Conservation (phyloP, 1,284 basidiomycete species). For the Thecaphora thlaspeos region DNA sequence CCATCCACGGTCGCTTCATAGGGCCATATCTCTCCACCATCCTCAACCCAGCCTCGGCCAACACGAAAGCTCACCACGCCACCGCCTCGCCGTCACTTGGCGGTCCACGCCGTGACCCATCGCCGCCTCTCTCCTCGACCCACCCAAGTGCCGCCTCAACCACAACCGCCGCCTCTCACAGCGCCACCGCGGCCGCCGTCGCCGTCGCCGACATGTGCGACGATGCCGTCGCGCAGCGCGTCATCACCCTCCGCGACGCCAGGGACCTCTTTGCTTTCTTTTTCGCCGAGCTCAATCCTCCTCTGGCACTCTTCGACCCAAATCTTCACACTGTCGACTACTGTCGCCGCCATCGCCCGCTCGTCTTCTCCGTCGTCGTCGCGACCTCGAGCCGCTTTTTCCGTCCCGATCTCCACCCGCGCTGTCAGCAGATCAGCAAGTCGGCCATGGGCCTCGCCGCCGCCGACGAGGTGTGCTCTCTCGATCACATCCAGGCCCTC, state of each 20-base stretch:
- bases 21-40: not conserved
- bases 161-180: no score
- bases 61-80: no score
- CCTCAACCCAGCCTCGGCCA: constrained; percentile 1
- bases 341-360: constrained; percentile 71
- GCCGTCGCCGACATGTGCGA: constrained; percentile 4
- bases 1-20: not conserved
- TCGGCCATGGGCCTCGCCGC: constrained; percentile 70
- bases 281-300: constrained; percentile 38
- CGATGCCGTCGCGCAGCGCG: constrained; percentile 21
- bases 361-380: constrained; percentile 76
- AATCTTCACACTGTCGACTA: constrained; percentile 61
- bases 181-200: no score
- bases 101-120: no score
- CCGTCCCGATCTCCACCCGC: constrained; percentile 68
- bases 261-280: constrained; percentile 27
- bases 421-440: constrained; percentile 69
- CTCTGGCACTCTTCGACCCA: constrained; percentile 56
- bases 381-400: constrained; percentile 83
- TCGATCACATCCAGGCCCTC: constrained; percentile 80
- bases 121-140: no score
- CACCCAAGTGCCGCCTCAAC: no score
- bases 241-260: constrained; percentile 22
- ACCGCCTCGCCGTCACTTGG: not conserved
- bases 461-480: constrained; percentile 70